Evolutionary conservation across 768 basidiomycete species (phyloP).

Genomic region (Amanita jacksonii): DNA sequence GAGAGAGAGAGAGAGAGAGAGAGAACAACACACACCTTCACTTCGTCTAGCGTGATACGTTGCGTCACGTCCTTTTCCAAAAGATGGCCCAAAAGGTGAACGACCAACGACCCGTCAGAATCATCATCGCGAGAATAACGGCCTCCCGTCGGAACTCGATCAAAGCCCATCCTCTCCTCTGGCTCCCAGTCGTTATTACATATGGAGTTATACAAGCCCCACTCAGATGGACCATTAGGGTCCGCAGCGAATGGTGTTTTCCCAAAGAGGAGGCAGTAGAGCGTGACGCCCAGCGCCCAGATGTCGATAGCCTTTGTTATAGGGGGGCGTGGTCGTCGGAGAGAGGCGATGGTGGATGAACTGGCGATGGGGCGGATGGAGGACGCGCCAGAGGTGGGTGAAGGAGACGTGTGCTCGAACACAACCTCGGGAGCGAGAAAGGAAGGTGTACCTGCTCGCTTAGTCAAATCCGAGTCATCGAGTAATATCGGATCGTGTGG

Average conservation of each 20-base stretch:
- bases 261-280: constrained; percentile 92
- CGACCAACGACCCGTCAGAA: constrained; percentile 51
- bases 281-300: constrained; percentile 95
- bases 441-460: constrained; percentile 90
- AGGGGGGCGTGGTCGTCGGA: constrained; percentile 33
- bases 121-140: constrained; percentile 33
- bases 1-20: constrained; percentile 8
- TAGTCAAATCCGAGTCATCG: constrained; percentile 80
- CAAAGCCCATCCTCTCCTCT: constrained; percentile 61
- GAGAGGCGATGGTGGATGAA: constrained; percentile 20
- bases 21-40: constrained; percentile 48
- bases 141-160: constrained; percentile 56
- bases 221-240: constrained; percentile 39
- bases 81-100: constrained; percentile 64
- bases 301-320: constrained; percentile 94
- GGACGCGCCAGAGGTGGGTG: constrained; percentile 7
- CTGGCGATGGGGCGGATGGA: constrained; percentile 14
- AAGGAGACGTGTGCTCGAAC: constrained; percentile 43
- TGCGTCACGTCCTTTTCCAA: constrained; percentile 71
- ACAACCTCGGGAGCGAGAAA: constrained; percentile 97
- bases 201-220: constrained; percentile 70
- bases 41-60: constrained; percentile 69
- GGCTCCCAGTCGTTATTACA: constrained; percentile 68
- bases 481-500: constrained; percentile 56
- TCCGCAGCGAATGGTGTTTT: constrained; percentile 57